Evolutionary conservation across 2,329 filamentous ascomycete species (phyloP).

Genomic region (Ceratocystis papillata): DNA sequence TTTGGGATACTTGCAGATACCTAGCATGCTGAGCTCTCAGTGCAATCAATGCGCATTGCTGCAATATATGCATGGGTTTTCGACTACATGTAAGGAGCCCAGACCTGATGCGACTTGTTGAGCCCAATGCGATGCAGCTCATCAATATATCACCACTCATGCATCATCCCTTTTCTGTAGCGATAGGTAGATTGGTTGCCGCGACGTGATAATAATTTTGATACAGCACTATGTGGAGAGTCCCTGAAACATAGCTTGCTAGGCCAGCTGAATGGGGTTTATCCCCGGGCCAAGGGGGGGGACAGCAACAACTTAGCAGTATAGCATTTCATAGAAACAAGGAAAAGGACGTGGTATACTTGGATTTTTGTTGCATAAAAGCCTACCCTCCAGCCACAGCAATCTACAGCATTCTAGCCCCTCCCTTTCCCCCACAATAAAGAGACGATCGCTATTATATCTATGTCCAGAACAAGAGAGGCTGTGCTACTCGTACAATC

Average conservation of each 20-base stretch:
- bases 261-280: not conserved
- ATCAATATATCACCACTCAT: not conserved
- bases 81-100: not conserved
- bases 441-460: not conserved
- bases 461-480: not conserved
- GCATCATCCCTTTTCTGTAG: not conserved
- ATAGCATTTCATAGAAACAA: not conserved
- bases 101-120: not conserved
- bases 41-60: constrained; percentile 7
- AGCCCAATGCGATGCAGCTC: not conserved
- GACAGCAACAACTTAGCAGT: not conserved
- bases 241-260: not conserved
- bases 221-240: not conserved
- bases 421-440: not conserved
- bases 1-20: constrained; percentile 5
- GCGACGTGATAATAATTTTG: not conserved
- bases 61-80: not conserved
- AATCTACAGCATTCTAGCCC: not conserved
- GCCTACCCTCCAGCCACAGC: not conserved
- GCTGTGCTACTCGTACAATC: not conserved
- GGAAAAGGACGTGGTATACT: not conserved
- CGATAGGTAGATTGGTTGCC: not conserved
- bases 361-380: not conserved
- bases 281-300: not conserved
- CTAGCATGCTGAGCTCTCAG: not conserved